These are phyloP conservation scores for Fusarium gaditjirri DNA, from an alignment of 2,329 filamentous ascomycete genomes.

Conservation along the genomic window DNA sequence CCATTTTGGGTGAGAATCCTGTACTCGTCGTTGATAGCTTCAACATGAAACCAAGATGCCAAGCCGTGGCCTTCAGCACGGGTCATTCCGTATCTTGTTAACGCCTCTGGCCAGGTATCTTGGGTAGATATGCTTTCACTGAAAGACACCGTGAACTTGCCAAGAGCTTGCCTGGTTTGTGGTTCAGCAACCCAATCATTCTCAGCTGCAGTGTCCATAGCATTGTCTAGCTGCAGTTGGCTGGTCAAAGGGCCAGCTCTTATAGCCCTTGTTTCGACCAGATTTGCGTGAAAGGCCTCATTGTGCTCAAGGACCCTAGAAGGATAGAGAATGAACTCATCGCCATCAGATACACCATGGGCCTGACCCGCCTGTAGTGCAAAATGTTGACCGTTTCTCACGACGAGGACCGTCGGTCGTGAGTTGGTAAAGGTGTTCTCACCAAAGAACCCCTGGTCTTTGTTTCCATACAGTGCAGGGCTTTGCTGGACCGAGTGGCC, in stretches of 20 bases:
- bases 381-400: neutral
- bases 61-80: rapidly evolving
- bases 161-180: neutral
- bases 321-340: conserved; percentile 13
- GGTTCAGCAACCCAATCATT: neutral
- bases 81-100: neutral
- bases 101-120: neutral
- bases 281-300: neutral
- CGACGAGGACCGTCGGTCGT: neutral
- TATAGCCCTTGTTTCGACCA: neutral
- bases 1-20: neutral
- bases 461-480: conserved; percentile 19
- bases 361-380: conserved; percentile 8
- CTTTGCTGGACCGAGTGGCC: neutral
- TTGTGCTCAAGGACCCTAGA: neutral
- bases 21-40: neutral
- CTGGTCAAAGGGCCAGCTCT: neutral
- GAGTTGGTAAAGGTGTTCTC: neutral
- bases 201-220: rapidly evolving
- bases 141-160: neutral
- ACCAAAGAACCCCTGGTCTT: conserved; percentile 25
- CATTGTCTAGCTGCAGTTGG: neutral
- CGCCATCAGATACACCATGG: conserved; percentile 7
- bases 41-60: neutral
- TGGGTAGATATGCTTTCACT: neutral